Evolutionary conservation across 2,329 filamentous ascomycete species (phyloP), one percentile per base, ranked within the genome.

Genomic region (Colletotrichum ledebouriae): DNA sequence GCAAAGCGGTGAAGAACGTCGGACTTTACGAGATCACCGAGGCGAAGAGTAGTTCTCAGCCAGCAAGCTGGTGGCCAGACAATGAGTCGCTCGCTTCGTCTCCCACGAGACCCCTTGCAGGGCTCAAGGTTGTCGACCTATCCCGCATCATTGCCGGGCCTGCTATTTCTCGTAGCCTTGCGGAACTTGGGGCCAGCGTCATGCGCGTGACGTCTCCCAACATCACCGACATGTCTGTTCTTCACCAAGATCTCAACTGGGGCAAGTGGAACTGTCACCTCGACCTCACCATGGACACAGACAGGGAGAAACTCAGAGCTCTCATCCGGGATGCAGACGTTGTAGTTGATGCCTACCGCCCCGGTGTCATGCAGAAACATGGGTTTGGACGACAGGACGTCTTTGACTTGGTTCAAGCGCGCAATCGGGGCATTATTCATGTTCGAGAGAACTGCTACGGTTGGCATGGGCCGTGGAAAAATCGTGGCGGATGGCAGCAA

Each of bases 371-470:
- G 59, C 81, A 84, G 15, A 81, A 81, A 62, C 79, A 80, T 29
- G 85, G 84, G 0, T 84, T 85, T 66, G 78, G 79, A 0, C 73
- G 76, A 0, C 73, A 80, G 3, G 80, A 77, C 1, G 74, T 85
- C 33, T 73, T 83, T 4, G 78, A 83, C 6, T 62, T 84, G 47
- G 79, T 77, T 2, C 50, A 60, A 34, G n/a, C 13, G 41, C 61
- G 66, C 0, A 41, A 64, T 11, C 66, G 61, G 12, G 66, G 66
- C 76, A 76, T 86, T 22, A 77, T 87, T 17, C 80, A 84, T 50
- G 80, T 83, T 3, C 75, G 81, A 3, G 85, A 86, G 75, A 86
- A 87, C 70, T 86, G 84, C 72, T 87, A 86, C 68, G 85, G 85
- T 0, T 86, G 80, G 78, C 72, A 85, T 57, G 85, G 84, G 0